A percentile compares a stretch with the other conserved stretches of the same genome.
Conservation (phyloP, 75 land plant genomes). For the Adiantum capillusveneris region DNA sequence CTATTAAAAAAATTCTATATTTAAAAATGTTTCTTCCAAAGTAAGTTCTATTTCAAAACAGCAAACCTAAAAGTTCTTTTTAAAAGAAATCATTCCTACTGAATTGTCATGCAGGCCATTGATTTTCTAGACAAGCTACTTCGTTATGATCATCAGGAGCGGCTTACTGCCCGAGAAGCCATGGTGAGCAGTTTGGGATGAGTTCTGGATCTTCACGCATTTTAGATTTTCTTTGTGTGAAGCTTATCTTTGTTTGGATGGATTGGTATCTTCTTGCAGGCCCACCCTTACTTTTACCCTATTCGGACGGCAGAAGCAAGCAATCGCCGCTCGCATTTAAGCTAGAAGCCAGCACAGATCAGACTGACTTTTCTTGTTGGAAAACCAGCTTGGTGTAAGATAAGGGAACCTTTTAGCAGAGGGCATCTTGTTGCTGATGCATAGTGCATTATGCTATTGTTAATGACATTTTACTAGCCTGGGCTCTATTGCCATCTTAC, state of each 20-base stretch:
- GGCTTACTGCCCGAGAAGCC: slow-evolving; percentile 85
- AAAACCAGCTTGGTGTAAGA: no score
- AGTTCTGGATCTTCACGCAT: neutral
- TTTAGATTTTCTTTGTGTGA: neutral
- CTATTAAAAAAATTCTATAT: neutral
- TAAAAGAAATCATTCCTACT: no score
- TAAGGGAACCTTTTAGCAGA: no score
- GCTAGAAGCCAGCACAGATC: no score
- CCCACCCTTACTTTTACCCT: slow-evolving; percentile 73
- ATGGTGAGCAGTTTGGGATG: slow-evolving; percentile 35
- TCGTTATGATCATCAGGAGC: slow-evolving; percentile 81
- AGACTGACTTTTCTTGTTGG: no score
- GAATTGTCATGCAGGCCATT: slow-evolving; percentile 43
- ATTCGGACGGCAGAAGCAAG: slow-evolving; percentile 61
- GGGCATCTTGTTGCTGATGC: no score
- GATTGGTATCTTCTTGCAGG: slow-evolving; percentile 31
- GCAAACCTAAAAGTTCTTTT: neutral
- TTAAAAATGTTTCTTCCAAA: no score
- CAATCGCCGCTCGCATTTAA: slow-evolving; percentile 11
- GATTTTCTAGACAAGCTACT: slow-evolving; percentile 82
- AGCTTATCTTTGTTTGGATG: neutral
- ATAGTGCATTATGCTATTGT: no score
- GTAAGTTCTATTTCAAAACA: neutral
- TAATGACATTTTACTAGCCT: no score
- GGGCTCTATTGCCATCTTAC: no score